Conservation (phyloP, 2,329 filamentous ascomycete genomes). For the Fusarium longipes region DNA sequence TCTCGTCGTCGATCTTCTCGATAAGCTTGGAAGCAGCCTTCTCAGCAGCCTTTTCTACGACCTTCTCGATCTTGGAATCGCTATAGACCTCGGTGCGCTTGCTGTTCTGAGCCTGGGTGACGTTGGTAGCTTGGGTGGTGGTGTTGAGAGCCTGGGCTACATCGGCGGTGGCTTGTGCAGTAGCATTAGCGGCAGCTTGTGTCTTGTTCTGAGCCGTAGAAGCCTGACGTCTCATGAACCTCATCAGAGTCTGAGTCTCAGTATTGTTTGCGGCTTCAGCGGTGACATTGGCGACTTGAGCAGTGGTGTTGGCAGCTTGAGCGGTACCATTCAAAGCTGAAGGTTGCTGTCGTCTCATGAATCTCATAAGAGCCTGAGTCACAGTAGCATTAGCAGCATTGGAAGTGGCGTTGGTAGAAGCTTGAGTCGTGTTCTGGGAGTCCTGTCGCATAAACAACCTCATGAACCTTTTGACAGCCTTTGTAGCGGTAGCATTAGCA, state of each 20-base stretch:
- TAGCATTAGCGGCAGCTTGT: background rate
- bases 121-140: background rate
- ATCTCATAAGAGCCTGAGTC: too few relatives aligned
- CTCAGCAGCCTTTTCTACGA: slow-evolving; percentile 23
- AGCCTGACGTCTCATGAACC: background rate
- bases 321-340: too few relatives aligned
- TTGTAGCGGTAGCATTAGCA: background rate
- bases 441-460: background rate
- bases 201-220: background rate
- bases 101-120: background rate
- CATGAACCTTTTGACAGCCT: background rate
- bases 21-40: slow-evolving; percentile 14
- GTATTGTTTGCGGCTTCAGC: background rate
- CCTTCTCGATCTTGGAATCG: slow-evolving; percentile 25
- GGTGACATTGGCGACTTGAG: background rate
- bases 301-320: too few relatives aligned
- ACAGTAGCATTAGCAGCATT: background rate
- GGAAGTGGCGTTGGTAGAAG: background rate
- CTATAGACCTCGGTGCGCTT: slow-evolving; percentile 22
- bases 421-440: background rate
- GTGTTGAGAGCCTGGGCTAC: background rate
- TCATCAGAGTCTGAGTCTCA: background rate
- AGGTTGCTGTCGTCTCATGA: too few relatives aligned
- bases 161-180: background rate
- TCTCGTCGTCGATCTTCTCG: slow-evolving; percentile 11